phyloP scores from a whole-genome alignment of 305 asterid species.

The Fraxinus nigra region DNA sequence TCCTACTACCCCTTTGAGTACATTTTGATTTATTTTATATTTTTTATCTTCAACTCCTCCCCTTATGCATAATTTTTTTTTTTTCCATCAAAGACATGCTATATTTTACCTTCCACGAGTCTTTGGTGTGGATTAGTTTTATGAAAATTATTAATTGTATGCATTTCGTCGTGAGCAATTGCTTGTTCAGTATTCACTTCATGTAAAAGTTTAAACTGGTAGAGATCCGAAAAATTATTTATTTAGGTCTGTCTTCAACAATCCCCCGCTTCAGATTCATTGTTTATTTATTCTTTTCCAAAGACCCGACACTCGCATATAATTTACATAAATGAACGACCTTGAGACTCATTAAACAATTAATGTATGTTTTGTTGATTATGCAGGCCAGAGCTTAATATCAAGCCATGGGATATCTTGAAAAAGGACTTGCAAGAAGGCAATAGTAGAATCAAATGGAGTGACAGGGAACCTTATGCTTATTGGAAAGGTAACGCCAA shows the following conservation, averaged over 20 bases:
- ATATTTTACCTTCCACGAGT: no score
- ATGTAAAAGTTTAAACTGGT: no score
- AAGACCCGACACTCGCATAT: background rate
- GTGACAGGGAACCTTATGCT: constrained; percentile 72
- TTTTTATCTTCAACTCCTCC: background rate
- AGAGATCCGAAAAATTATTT: no score
- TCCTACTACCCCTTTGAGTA: no score
- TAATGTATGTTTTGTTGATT: constrained; percentile 5
- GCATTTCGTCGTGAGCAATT: background rate
- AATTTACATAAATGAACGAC: background rate
- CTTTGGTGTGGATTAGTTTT: no score
- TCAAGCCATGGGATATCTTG: constrained; percentile 72
- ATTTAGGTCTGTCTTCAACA: background rate
- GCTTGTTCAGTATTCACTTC: background rate
- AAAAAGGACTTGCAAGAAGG: constrained; percentile 55
- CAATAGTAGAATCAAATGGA: constrained; percentile 52
- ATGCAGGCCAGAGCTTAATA: constrained; percentile 77
- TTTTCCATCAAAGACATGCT: background rate
- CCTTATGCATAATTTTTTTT: background rate
- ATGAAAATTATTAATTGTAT: no score
- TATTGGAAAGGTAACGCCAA: constrained; percentile 70
- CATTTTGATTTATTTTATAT: no score
- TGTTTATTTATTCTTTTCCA: background rate
- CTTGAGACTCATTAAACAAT: background rate
- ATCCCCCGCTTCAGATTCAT: background rate